Base-by-base conservation (phyloP, 371 early-diverging fungal genomes). In the Chytridium lagenaria region DNA sequence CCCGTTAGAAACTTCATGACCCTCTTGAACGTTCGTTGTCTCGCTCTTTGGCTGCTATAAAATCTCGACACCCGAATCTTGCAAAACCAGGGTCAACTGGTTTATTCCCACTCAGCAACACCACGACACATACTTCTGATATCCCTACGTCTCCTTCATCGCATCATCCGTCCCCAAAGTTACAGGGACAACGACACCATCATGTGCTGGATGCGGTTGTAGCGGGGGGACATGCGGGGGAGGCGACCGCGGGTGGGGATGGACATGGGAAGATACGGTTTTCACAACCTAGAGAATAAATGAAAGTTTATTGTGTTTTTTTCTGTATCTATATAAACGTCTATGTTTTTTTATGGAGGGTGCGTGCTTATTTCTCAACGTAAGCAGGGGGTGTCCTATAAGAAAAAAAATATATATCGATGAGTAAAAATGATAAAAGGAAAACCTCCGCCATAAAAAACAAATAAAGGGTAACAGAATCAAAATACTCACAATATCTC, bases 31-130 rank as follows among this genome's bases (percentile, higher is more conserved):
- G 5, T 5, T 52, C 61, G 12, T 34, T 61, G 3, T 5, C 12
- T 26, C 61, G 61, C 3, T 31, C 61, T 34, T 12, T 61, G 12
- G 3, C 16, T 5, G n/a, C 12, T 26, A 5, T 52, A 5, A 7
- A 26, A 12, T 5, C 7, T 5, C 26, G n/a, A 5, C 55, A 52
- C 23, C 55, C 55, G 16, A 23, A 31, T 2, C 37, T 61, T 15
- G 12, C 34, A 34, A 31, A 36, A 37, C 61, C 61, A 12, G 61
- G 61, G 7, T 3, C 61, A 26, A 26, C 15, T 10, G 61, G 61
- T 61, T 23, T 61, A 2, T 61, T 61, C 23, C 61, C 61, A 16
- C 23, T 61, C 12, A 52, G 55, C 55, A 52, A 52, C 55, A n/a
- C 55, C 26, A 23, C 44, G 19, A 44, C 7, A 7, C 44, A 44